Evolutionary conservation across 805 yeast species (phyloP).

Genomic region (Nakazawaea holstii): DNA sequence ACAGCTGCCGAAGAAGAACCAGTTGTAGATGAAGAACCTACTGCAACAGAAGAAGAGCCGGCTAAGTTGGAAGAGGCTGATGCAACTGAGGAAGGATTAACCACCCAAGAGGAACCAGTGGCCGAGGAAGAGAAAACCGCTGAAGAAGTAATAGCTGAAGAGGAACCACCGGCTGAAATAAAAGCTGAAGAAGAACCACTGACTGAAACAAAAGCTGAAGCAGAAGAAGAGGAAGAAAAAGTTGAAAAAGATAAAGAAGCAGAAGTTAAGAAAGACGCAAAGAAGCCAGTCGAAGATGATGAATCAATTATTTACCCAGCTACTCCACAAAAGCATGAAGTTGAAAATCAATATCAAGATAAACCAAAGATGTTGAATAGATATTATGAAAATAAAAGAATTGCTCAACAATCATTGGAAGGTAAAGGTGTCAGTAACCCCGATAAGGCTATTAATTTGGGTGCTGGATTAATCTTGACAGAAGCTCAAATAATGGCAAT

Average conservation of each 20-base stretch:
- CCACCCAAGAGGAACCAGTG: constrained; percentile 10
- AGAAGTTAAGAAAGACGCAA: constrained; percentile 11
- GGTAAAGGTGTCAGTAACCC: constrained; percentile 40
- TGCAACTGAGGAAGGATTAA: too few species aligned
- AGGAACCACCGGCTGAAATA: neutral
- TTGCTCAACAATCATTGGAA: constrained; percentile 41
- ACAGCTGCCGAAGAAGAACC: too few species aligned
- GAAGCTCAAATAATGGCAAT: constrained; percentile 51
- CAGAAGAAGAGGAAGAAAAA: constrained; percentile 11
- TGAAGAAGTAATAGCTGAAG: constrained; percentile 3
- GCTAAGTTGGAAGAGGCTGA: too few species aligned
- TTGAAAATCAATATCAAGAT: constrained; percentile 33
- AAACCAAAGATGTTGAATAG: constrained; percentile 44
- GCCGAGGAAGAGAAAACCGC: constrained; percentile 13
- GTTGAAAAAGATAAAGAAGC: constrained; percentile 30
- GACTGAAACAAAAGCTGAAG: constrained; percentile 3
- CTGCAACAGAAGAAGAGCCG: too few species aligned
- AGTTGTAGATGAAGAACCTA: too few species aligned
- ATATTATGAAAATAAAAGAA: constrained; percentile 42
- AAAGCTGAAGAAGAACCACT: constrained; percentile 2
- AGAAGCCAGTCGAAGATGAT: neutral
- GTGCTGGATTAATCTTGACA: constrained; percentile 48
- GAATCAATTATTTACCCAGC: constrained; percentile 12
- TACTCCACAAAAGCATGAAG: constrained; percentile 28
- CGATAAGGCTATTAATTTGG: constrained; percentile 43